Percentiles rank a stretch among this genome's conserved stretches.
Evolutionary conservation across 768 basidiomycete genomes (phyloP).

Genomic region (Lenzites betulinus): DNA sequence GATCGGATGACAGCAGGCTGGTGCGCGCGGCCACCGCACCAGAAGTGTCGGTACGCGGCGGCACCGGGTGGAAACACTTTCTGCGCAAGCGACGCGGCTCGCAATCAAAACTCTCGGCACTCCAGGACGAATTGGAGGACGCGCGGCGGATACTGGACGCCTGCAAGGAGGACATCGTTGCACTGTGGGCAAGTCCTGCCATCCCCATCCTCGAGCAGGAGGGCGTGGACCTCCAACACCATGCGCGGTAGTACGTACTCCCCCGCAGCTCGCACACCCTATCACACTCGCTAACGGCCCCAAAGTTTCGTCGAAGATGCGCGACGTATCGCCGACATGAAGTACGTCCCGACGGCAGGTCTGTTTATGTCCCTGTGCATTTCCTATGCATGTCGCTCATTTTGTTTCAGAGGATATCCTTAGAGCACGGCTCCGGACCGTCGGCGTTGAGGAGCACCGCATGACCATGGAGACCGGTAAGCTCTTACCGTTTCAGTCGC

Average conservation of each 20-base stretch:
- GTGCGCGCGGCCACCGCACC: slow-evolving; percentile 36
- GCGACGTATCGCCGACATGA: slow-evolving; percentile 47
- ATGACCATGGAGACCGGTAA: slow-evolving; percentile 48
- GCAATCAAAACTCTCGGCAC: slow-evolving; percentile 1
- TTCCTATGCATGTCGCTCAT: neutral
- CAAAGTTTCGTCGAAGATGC: slow-evolving; percentile 58
- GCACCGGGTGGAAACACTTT: slow-evolving; percentile 48
- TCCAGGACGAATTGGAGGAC: slow-evolving; percentile 40
- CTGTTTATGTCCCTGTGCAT: slow-evolving; percentile 16
- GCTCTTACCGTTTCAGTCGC: neutral
- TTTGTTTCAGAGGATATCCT: slow-evolving; percentile 53
- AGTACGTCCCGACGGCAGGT: slow-evolving; percentile 56
- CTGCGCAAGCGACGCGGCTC: slow-evolving; percentile 27
- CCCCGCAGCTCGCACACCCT: neutral
- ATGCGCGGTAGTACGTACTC: slow-evolving; percentile 17
- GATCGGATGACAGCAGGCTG: slow-evolving; percentile 20
- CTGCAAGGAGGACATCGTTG: slow-evolving; percentile 38
- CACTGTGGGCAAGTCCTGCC: slow-evolving; percentile 7
- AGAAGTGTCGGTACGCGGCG: slow-evolving; percentile 49
- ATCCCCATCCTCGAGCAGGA: slow-evolving; percentile 5
- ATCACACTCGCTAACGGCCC: neutral
- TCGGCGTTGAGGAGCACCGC: slow-evolving; percentile 61
- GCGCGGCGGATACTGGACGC: slow-evolving; percentile 48
- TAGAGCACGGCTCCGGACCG: slow-evolving; percentile 58
- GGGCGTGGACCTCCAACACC: slow-evolving; percentile 17